Base-by-base conservation (phyloP, 352 stramenopile species). In the Pythium angustatum region DNA sequence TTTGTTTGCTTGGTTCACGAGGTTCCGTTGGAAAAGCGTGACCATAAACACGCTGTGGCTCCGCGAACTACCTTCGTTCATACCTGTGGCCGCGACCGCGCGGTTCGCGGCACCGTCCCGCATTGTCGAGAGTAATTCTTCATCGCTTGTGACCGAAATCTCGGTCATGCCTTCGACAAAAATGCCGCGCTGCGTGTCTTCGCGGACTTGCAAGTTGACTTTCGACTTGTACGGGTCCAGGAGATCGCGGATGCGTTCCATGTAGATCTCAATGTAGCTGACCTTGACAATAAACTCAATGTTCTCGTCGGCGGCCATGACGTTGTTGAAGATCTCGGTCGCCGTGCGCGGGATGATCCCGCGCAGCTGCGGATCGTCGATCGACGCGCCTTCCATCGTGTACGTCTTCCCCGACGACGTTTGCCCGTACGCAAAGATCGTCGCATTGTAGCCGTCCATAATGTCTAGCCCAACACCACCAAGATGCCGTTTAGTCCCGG, bases 191-290 rank as follows among this genome's bases (percentile, higher is more conserved):
- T 94, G 74, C 2, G 78, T 69, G 66, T 97, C 88, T 68, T 97
- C 92, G 21, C 92, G 85, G 17, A 98, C 85, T 63, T 95, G 90
- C 22, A 98, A 65, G 65, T 97, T 98, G 19, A 93, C 78, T 64
- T 96, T 94, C 33, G 88, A 93, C 64, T 96, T 95, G 75, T 95
- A 95, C 53, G 79, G 77, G 64, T 98, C 90, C 44, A 98, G 72
- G 15, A 98, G 70, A 63, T 98, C 94, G 21, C 91, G 82, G 53
- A 98, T 98, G 28, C 83, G 80, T 72, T 98, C 94, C 86, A 98
- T 97, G 77, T 98, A 98, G 62, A 98, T 98, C 77, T 98, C 94
- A 61, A 98, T 96, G 81, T 97, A 98, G 71, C 85, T 96, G 40
- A 97, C 88, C 68, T 92, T 94, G 28, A 96, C 85, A 52, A 94